Evolutionary conservation across 225 moss, liverwort and hornwort species (phyloP), one percentile per base, ranked within the genome.

Genomic region (Antitrichia curtipendula): DNA sequence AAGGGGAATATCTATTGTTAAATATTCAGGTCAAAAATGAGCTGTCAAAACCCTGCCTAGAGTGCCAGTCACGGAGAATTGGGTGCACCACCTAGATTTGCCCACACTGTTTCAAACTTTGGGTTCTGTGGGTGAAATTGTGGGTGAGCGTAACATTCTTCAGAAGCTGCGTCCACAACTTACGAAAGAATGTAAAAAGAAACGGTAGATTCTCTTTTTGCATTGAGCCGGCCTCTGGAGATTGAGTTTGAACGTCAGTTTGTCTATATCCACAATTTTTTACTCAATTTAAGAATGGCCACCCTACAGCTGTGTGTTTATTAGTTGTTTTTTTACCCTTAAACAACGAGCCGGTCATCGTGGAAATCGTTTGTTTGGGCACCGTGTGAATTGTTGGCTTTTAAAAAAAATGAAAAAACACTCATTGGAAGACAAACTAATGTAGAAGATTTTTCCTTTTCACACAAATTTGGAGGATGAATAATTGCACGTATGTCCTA

Each of bases 1-100:
- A 16, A 2, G 27, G 45, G 16, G 15, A 8, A 25, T 11, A 1
- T 2, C 0, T 20, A 7, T 13, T 16, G 9, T 41, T 15, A 8
- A 47, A 43, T 45, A 45, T 45, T 72, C 10, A 3, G 29, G 10
- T 72, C 24, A 8, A 43, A 23, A 27, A 16, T 27, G 4, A 16
- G 16, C 16, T 5, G 15, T 41, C 25, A 8, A 27, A 7, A 16
- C 8, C 24, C 8, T 40, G 68, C 13, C 38, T 38, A 65, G 25
- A 25, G 70, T 70, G 10, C 71, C 16, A 13, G 80, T 8, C 34
- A 36, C 16, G 16, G 77, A n/a, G 78, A 58, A 78, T 40, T 58
- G 41, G 27, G 57, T 40, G 12, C 17, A 38, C 32, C 19, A 28
- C 41, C 16, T 40, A 41, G 21, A 41, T 60, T n/a, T 57, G 58